Evolutionary conservation across 176 grass and related monocot genomes (phyloP), one percentile per base, ranked within the genome.

Genomic region (Ensete glaucum): DNA sequence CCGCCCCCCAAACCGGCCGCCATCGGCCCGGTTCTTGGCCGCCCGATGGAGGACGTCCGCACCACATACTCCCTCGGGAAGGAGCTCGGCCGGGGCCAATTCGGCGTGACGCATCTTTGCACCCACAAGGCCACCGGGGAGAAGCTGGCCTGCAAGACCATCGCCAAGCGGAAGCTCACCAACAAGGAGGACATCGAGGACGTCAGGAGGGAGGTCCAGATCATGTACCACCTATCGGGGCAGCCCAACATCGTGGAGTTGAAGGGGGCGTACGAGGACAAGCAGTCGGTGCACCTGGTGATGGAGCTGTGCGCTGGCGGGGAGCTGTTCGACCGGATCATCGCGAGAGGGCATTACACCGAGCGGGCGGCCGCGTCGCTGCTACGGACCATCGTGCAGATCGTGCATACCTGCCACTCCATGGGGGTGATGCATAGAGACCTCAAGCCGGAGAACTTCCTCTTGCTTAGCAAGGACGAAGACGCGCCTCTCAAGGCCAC

Each of bases 21-120:
- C 10, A 27, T 90, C 1, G 93, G 93, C 22, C 15, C 78, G 9
- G 93, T 97, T 17, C 89, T 97, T 1, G 83, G 82, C 0, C 79
- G 88, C 4, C 79, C 90, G 0, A 87, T 97, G 80, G 93, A 90
- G 77, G 93, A 97, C 67, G 82, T 97, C 21, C 77, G 82, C 14
- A 9, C 54, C 10, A 67, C 72, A 3, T 90, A 88, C 82, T 78
- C 76, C 20, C 25, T 97, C 24, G 93, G 93, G 14, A 88, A 90
- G 71, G 93, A 97, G 84, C 90, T 97, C 15, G 93, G 90, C 0
- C 87, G 93, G 14, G 90, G 90, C 5, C 93, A 97, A 67, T 97
- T 97, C 71, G 93, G 93, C 17, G 83, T 93, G 34, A 97, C 93
- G 11, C 84, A 92, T 84, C 85, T 92, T n/a, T 92, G 90, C 81